Base-by-base conservation (phyloP, 108 stramenopile genomes). In the Epithemia pelagica region DNA sequence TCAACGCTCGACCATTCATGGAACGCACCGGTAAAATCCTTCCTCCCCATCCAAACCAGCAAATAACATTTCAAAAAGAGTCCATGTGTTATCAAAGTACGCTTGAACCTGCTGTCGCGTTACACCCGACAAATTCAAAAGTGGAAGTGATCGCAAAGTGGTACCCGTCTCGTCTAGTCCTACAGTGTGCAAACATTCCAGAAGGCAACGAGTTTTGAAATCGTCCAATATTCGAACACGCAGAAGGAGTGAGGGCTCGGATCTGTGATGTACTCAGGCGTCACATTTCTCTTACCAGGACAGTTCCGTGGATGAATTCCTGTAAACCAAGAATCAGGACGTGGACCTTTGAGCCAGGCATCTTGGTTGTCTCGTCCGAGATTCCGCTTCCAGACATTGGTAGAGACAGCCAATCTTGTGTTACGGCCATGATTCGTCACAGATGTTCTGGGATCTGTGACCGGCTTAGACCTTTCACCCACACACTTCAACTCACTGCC, bases 1-100 rank as follows among this genome's bases (percentile, higher is more conserved):
- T n/a, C n/a, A n/a, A n/a, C n/a, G n/a, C n/a, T n/a, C 30, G 24
- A 61, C 72, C 58, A 21, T 15, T 28, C 46, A 24, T 21, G 22
- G n/a, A 52, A 66, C 79, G 59, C 63, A 82, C 73, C 89, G 78
- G 65, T 92, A 88, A 62, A 96, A 97, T 18, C 80, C 76, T 65
- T 94, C 92, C 64, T 95, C 94, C 3, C 94, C 92, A n/a, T 91
- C 89, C 30, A 97, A 69, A 18, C 84, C 85, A 19, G 91, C 82
- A 77, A 97, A 94, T 59, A 97, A 67, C 18, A 85, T 87, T 71
- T 96, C 95, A 25, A 83, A 94, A 57, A 97, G 72, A 25, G 89
- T 78, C 95, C 95, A 97, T 2, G 91, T 85, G 67, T 97, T 97
- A 69, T 95, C 90, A 70, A 97, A 95, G 62, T 97, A 97, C 54